These are phyloP conservation scores for Achlya hypogyna DNA, from an alignment of 352 stramenopile genomes.

Conservation along the genomic window DNA sequence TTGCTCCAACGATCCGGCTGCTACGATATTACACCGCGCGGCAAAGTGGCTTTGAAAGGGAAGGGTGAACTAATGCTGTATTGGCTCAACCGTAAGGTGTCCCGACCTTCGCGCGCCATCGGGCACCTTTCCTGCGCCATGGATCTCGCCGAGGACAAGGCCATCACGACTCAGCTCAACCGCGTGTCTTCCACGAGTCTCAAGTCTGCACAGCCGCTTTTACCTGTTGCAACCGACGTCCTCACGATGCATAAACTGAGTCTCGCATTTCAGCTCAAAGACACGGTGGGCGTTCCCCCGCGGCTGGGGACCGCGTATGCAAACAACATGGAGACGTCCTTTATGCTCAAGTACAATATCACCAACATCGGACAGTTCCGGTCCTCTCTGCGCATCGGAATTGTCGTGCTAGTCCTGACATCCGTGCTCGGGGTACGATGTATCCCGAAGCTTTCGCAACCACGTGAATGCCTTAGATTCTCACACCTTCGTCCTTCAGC, in stretches of 20 bases:
- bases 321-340: slow-evolving; percentile 12
- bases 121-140: slow-evolving; percentile 29
- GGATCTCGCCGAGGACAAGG: slow-evolving; percentile 41
- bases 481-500: not conserved
- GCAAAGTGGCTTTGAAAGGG: slow-evolving; percentile 60
- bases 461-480: too few species aligned
- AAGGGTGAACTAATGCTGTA: slow-evolving; percentile 60
- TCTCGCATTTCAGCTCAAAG: slow-evolving; percentile 38
- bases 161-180: slow-evolving; percentile 33
- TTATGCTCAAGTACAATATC: slow-evolving; percentile 19
- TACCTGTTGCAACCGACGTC: slow-evolving; percentile 43
- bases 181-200: slow-evolving; percentile 31
- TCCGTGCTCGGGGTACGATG: not conserved
- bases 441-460: not conserved
- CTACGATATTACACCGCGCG: slow-evolving; percentile 50
- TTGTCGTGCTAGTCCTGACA: not conserved
- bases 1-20: slow-evolving; percentile 35
- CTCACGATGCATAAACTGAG: slow-evolving; percentile 42
- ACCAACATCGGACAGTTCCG: slow-evolving; percentile 14
- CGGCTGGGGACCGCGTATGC: not conserved
- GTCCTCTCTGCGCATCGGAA: not conserved
- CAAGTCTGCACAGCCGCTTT: slow-evolving; percentile 32
- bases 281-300: not conserved
- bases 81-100: slow-evolving; percentile 54
- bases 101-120: slow-evolving; percentile 21